These are phyloP conservation scores for Kondoa malvinella DNA, from an alignment of 768 basidiomycete species.

Conservation along the genomic window DNA sequence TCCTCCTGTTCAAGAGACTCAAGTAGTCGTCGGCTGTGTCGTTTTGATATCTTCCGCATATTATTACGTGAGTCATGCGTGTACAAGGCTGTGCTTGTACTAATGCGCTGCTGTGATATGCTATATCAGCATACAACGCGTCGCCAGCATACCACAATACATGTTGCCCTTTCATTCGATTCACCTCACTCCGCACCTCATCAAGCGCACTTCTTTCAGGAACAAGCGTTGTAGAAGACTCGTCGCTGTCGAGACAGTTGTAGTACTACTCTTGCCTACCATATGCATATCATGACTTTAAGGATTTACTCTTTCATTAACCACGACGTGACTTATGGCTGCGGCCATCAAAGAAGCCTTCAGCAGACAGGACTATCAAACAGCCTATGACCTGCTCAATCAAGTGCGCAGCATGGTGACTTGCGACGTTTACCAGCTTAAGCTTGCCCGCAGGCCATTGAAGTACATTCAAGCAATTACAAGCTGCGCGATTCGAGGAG, in stretches of 20 bases:
- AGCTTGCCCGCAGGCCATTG: neutral
- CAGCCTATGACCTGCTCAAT: neutral
- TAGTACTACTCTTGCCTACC: neutral
- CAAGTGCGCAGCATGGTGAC: neutral
- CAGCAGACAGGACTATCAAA: neutral
- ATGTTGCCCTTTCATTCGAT: too few relatives aligned
- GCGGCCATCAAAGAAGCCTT: neutral
- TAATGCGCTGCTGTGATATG: too few relatives aligned
- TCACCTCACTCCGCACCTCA: too few relatives aligned
- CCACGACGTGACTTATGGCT: neutral
- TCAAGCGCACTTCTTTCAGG: too few relatives aligned
- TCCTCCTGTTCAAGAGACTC: constrained; percentile 69
- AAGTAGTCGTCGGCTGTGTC: neutral
- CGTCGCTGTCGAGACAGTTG: too few relatives aligned
- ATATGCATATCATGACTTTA: neutral
- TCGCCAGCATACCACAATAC: too few relatives aligned
- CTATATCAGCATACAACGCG: too few relatives aligned
- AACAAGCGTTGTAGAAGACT: too few relatives aligned
- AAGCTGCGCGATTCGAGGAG: neutral
- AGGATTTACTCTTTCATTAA: neutral
- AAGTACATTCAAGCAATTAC: neutral
- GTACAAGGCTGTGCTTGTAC: neutral
- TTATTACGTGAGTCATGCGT: neutral
- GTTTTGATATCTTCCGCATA: neutral
- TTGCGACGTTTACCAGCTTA: neutral